Percentiles rank a stretch among this genome's conserved stretches.
These are phyloP conservation scores for Piloderma croceum DNA, from an alignment of 768 basidiomycete species.

Conservation along the genomic window DNA sequence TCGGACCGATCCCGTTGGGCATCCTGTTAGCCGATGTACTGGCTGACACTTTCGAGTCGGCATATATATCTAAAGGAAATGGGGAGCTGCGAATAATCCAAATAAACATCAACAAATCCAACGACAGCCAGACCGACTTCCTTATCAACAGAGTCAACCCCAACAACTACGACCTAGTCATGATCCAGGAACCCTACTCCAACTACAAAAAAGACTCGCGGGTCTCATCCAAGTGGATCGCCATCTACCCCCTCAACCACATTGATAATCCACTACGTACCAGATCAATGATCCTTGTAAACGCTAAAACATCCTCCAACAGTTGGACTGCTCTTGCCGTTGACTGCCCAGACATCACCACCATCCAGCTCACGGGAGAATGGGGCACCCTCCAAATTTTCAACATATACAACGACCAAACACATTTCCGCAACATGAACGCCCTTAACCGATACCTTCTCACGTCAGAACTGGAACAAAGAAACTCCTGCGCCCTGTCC, in stretches of 20 bases:
- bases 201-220: too few relatives aligned
- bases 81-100: conserved; percentile 17
- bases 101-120: conserved; percentile 27
- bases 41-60: too few relatives aligned
- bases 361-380: too few relatives aligned
- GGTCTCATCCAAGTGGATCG: too few relatives aligned
- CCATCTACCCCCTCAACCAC: too few relatives aligned
- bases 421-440: conserved; percentile 1
- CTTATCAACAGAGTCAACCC: too few relatives aligned
- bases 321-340: conserved; percentile 2
- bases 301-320: not conserved
- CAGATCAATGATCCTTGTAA: conserved; percentile 13
- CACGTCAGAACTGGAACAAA: conserved; percentile 5
- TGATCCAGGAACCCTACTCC: conserved; percentile 28
- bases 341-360: conserved; percentile 18
- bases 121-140: conserved; percentile 5
- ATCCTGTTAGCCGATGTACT: too few relatives aligned
- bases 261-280: too few relatives aligned
- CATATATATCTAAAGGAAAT: too few relatives aligned
- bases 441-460: conserved; percentile 5
- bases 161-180: conserved; percentile 15
- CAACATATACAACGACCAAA: too few relatives aligned
- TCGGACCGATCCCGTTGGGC: conserved; percentile 18
- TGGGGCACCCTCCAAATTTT: too few relatives aligned
- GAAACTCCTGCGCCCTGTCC: conserved; percentile 2